Percentiles rank a stretch among this genome's conserved stretches.
Evolutionary conservation across 2,329 filamentous ascomycete genomes (phyloP).

Genomic region (Biscogniauxia sp.): DNA sequence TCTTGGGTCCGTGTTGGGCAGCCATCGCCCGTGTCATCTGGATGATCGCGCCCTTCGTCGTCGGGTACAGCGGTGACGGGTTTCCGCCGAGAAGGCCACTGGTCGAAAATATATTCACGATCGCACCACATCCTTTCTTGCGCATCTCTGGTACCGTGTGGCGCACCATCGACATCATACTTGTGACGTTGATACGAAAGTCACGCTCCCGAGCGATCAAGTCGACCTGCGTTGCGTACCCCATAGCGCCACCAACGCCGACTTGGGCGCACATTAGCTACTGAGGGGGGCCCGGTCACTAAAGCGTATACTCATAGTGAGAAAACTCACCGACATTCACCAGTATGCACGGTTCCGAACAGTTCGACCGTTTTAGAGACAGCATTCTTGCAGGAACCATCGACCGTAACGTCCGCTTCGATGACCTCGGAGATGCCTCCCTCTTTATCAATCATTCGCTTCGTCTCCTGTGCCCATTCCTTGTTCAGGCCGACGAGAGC

Average conservation of each 20-base stretch:
- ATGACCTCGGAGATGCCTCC: slow-evolving; percentile 26
- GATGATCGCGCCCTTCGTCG: slow-evolving; percentile 33
- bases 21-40: slow-evolving; percentile 25
- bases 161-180: slow-evolving; percentile 35
- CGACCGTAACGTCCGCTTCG: slow-evolving; percentile 24
- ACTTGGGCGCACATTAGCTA: slow-evolving; percentile 16
- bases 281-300: neutral
- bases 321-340: slow-evolving; percentile 27
- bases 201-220: slow-evolving; percentile 31
- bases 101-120: slow-evolving; percentile 38
- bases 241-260: slow-evolving; percentile 33
- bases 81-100: slow-evolving; percentile 31
- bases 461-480: slow-evolving; percentile 28
- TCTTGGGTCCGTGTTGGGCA: slow-evolving; percentile 17
- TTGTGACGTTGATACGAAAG: slow-evolving; percentile 34
- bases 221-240: slow-evolving; percentile 29
- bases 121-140: slow-evolving; percentile 32
- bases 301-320: neutral
- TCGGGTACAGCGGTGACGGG: slow-evolving; percentile 32
- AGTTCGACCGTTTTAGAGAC: slow-evolving; percentile 23
- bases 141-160: slow-evolving; percentile 34
- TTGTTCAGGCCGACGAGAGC: slow-evolving; percentile 26
- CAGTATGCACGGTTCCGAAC: slow-evolving; percentile 27
- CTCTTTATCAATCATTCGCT: slow-evolving; percentile 30
- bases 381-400: slow-evolving; percentile 22